Evolutionary conservation across 495 filamentous ascomycete species (phyloP).

Genomic region (Xylaria curta): DNA sequence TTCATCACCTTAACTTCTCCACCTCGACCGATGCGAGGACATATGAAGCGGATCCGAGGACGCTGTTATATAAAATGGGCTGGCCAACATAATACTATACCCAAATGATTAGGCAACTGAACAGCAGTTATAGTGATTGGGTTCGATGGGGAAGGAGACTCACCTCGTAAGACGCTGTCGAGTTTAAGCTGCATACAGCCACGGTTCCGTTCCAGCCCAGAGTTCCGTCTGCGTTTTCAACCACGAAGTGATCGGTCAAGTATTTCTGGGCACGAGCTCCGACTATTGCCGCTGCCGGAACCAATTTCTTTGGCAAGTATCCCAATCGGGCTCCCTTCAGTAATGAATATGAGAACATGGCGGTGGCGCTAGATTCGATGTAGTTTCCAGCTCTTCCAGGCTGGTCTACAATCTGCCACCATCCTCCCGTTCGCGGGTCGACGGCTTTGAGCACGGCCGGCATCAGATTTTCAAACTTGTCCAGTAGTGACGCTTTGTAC

Average conservation of each 20-base stretch:
- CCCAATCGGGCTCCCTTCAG: conserved; percentile 61
- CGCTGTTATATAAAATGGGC: conserved; percentile 52
- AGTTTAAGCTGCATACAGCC: conserved; percentile 56
- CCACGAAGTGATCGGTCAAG: conserved; percentile 51
- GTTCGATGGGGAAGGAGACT: conserved; percentile 18
- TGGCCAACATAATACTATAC: conserved; percentile 50
- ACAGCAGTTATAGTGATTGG: neutral
- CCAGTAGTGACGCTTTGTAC: conserved; percentile 23
- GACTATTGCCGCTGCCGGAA: conserved; percentile 33
- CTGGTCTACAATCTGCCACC: conserved; percentile 65
- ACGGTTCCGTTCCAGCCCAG: conserved; percentile 55
- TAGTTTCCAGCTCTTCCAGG: conserved; percentile 59
- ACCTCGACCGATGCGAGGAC: conserved; percentile 51
- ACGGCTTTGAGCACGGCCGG: conserved; percentile 41
- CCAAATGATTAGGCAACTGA: conserved; percentile 26
- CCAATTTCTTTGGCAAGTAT: conserved; percentile 39
- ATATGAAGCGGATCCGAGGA: conserved; percentile 51
- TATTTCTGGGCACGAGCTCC: conserved; percentile 47
- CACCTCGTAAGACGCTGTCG: conserved; percentile 54
- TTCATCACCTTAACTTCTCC: conserved; percentile 33
- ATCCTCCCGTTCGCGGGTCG: conserved; percentile 55
- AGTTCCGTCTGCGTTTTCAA: conserved; percentile 47
- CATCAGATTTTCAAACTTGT: conserved; percentile 40
- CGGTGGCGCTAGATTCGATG: conserved; percentile 64
- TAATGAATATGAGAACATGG: conserved; percentile 66